phyloP scores from a whole-genome alignment of 148 eudicot genomes.

The Euryodendron excelsum region DNA sequence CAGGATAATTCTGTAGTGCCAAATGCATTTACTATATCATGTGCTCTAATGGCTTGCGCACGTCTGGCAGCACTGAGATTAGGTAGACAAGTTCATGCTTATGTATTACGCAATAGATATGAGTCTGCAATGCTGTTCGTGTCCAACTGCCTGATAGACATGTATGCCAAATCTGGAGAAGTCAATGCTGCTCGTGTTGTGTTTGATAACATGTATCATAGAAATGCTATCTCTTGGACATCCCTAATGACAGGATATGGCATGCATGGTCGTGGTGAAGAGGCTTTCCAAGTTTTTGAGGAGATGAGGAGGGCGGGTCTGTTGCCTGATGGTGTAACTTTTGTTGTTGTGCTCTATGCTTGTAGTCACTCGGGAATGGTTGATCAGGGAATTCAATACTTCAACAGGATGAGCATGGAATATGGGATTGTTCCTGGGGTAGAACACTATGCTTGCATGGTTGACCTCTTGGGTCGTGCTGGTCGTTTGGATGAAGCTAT shows the following conservation, averaged over 20 bases:
- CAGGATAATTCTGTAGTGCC: constrained; percentile 37
- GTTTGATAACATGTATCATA: constrained; percentile 56
- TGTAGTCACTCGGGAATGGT: constrained; percentile 79
- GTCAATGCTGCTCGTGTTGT: constrained; percentile 51
- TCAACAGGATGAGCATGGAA: constrained; percentile 49
- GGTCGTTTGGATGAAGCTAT: constrained; percentile 66
- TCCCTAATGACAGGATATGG: constrained; percentile 76
- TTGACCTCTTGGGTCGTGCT: constrained; percentile 74
- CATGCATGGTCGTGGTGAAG: constrained; percentile 75
- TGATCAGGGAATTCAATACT: constrained; percentile 57
- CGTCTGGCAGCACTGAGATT: constrained; percentile 54
- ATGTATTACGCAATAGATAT: constrained; percentile 46
- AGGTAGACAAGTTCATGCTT: constrained; percentile 71
- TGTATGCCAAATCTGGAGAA: constrained; percentile 78
- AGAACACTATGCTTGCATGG: constrained; percentile 82
- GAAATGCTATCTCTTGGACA: constrained; percentile 78
- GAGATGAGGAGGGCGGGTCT: constrained; percentile 52
- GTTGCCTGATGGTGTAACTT: constrained; percentile 57
- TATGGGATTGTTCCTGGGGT: constrained; percentile 55
- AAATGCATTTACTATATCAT: constrained; percentile 69
- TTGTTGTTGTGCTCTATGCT: constrained; percentile 72
- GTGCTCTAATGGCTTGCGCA: constrained; percentile 68
- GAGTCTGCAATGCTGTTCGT: constrained; percentile 47
- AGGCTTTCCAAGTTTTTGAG: constrained; percentile 55
- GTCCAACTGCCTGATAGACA: constrained; percentile 69